These are phyloP conservation scores for Lojkania enalia DNA, from an alignment of 2,329 filamentous ascomycete species.

Conservation along the genomic window DNA sequence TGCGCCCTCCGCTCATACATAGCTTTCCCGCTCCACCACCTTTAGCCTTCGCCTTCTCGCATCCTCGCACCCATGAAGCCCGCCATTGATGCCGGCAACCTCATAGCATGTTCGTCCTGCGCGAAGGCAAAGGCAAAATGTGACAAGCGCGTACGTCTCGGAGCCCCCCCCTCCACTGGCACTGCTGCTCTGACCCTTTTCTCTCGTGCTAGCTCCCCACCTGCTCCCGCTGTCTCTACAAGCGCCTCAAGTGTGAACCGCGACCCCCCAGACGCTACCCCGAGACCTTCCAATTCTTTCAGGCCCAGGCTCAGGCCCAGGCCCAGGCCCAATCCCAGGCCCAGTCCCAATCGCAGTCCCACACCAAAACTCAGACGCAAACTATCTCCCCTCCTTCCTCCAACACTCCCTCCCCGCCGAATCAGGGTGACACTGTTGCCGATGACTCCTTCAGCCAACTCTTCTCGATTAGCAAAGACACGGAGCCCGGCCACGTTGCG, in stretches of 20 bases:
- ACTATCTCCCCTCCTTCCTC: not conserved
- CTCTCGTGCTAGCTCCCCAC: slow-evolving; percentile 5
- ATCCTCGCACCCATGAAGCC: too few species aligned
- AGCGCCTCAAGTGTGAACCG: slow-evolving; percentile 7
- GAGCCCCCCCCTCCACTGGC: too few species aligned
- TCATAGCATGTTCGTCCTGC: slow-evolving; percentile 9
- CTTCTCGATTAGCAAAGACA: not conserved
- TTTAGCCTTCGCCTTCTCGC: too few species aligned
- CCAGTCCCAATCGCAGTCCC: too few species aligned
- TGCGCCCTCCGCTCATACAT: too few species aligned
- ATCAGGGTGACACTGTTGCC: not conserved
- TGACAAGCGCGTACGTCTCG: slow-evolving; percentile 7
- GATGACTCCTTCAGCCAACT: not conserved
- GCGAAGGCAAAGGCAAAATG: slow-evolving; percentile 13
- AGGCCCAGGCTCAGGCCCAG: not conserved
- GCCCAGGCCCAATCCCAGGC: not conserved
- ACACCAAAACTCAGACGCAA: not conserved
- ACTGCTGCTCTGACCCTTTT: not conserved
- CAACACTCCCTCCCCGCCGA: not conserved
- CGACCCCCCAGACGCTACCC: slow-evolving; percentile 7
- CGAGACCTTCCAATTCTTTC: not conserved
- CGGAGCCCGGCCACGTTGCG: not conserved
- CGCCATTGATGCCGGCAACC: slow-evolving; percentile 3
- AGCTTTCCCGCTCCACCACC: too few species aligned
- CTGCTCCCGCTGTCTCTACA: slow-evolving; percentile 11